Conservation (phyloP, 371 early-diverging fungal species). For the Basidiobolus meristosporus region DNA sequence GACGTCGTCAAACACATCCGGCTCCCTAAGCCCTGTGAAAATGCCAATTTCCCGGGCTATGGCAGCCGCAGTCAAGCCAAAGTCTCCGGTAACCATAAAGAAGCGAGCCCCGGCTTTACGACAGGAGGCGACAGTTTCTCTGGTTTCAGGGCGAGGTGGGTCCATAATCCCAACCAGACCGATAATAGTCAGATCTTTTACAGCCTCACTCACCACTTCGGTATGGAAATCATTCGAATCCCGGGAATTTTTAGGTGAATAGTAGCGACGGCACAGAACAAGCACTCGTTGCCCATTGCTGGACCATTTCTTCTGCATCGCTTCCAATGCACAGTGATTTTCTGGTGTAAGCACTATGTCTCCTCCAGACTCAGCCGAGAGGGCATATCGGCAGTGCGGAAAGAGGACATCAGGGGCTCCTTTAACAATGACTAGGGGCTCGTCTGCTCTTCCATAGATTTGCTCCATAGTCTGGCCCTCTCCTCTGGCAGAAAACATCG, state of each 20-base stretch:
- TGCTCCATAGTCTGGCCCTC: slow-evolving; percentile 6
- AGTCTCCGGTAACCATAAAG: slow-evolving; percentile 63
- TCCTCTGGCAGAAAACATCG: too few relatives aligned
- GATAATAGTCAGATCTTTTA: slow-evolving; percentile 22
- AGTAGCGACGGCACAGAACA: too few relatives aligned
- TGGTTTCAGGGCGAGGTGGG: slow-evolving; percentile 47
- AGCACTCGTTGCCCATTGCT: slow-evolving; percentile 43
- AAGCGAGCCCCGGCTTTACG: slow-evolving; percentile 49
- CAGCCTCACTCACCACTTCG: too few relatives aligned
- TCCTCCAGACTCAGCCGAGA: slow-evolving; percentile 11
- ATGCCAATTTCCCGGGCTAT: slow-evolving; percentile 50
- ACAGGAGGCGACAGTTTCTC: slow-evolving; percentile 23
- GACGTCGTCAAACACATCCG: neutral
- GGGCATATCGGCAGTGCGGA: slow-evolving; percentile 16
- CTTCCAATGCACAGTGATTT: too few relatives aligned
- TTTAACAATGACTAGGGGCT: slow-evolving; percentile 42
- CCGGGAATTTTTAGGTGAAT: too few relatives aligned
- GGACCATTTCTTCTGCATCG: too few relatives aligned
- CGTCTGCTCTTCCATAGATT: too few relatives aligned
- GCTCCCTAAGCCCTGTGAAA: too few relatives aligned
- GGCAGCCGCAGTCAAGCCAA: slow-evolving; percentile 40
- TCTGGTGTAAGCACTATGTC: too few relatives aligned
- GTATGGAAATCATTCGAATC: slow-evolving; percentile 16
- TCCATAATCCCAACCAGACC: slow-evolving; percentile 52
- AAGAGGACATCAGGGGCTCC: slow-evolving; percentile 64